Evolutionary conservation across 169 alveolate genomes (phyloP), one percentile per base, ranked within the genome.

Genomic region (Plasmodium gallinaceum): DNA sequence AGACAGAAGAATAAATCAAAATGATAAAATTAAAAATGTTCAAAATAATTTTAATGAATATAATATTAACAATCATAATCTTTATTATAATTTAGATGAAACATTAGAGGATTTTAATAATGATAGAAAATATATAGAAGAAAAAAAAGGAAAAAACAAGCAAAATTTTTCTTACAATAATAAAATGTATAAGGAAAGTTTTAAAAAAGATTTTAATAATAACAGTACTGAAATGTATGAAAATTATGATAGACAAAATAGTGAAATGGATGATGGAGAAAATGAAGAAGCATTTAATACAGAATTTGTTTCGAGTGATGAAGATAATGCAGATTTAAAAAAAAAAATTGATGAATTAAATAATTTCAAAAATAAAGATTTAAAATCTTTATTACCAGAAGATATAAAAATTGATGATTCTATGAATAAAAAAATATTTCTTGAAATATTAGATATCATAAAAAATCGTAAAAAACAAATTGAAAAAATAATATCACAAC

Each of bases 231-330:
- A 7, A n/a, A 26, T 26, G 0, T 12, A 64, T 64, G 73, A 26
- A 37, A 20, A 46, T 7, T 8, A 43, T 5, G 7, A 46, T 37
- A 46, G 20, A 9, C 54, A 24, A 26, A 45, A 24, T 18, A 42
- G 20, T 10, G 65, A 54, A 26, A 7, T 14, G 32, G 32, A 12
- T 8, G 64, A n/a, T 20, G 68, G 66, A 6, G 52, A 18, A 32
- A 43, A 51, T 10, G 83, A 71, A 43, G 51, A 42, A 42, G 42
- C 24, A 14, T 66, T 45, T 7, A 45, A 65, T 16, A 46, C 52
- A 0, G 90, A 65, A 52, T 32, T 24, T 4, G 62, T 52, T 2
- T 80, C 83, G 2, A 66, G 90, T 80, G 90, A 80, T 46, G 90
- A 66, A 26, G 90, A 80, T 8, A 65, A 80, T 39, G 20, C n/a